Conservation (phyloP, 306 rosid species). For the Pyrus betulifolia region DNA sequence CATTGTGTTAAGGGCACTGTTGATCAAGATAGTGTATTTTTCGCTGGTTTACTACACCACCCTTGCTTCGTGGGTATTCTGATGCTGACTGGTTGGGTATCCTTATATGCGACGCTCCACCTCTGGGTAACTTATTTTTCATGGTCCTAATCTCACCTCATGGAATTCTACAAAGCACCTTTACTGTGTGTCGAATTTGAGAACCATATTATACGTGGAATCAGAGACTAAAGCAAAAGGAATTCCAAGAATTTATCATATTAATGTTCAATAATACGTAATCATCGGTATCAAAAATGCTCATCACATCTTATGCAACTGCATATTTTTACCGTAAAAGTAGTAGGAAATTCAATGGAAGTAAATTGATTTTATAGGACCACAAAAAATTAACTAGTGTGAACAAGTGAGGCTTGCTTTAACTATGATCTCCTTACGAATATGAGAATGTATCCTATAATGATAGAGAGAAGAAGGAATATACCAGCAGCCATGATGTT, state of each 20-base stretch:
- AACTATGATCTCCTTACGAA: constrained; percentile 16
- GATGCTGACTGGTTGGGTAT: no score
- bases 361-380: not conserved
- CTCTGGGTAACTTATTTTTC: no score
- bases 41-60: no score
- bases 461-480: constrained; percentile 46
- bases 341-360: not conserved
- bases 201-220: not conserved
- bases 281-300: not conserved
- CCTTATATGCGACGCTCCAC: no score
- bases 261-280: not conserved
- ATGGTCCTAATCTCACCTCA: no score
- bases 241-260: not conserved
- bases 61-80: no score
- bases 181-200: no score
- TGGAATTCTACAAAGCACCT: no score
- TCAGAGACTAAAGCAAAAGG: not conserved
- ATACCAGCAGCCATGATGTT: constrained; percentile 40
- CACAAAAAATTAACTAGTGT: not conserved
- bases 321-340: not conserved
- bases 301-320: not conserved
- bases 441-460: constrained; percentile 44
- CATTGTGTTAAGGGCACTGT: no score
- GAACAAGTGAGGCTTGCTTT: not conserved
- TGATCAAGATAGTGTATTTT: no score